These are phyloP conservation scores for Arthrocladium fulminans DNA, from an alignment of 2,329 filamentous ascomycete genomes.

Conservation along the genomic window DNA sequence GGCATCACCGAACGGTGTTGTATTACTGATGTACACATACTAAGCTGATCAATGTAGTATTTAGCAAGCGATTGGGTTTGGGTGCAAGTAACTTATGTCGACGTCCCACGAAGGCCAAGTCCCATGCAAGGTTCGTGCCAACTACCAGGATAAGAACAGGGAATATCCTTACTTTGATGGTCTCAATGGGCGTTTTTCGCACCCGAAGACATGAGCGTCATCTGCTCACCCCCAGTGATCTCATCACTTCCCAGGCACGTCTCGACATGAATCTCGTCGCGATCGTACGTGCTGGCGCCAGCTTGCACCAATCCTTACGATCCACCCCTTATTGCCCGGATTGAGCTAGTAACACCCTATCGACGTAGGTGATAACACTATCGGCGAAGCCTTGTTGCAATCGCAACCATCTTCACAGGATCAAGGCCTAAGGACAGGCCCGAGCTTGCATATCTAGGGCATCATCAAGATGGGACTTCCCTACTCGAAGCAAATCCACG, in stretches of 20 bases:
- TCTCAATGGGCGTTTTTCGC: not conserved
- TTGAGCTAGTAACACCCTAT: too few species aligned
- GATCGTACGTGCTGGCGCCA: not conserved
- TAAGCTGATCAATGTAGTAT: not conserved
- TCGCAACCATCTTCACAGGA: not conserved
- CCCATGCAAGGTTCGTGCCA: too few species aligned
- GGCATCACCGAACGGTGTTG: too few species aligned
- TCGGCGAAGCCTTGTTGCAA: too few species aligned
- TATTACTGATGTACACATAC: not conserved
- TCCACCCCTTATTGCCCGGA: too few species aligned
- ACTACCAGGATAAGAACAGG: not conserved
- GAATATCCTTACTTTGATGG: not conserved
- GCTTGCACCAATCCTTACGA: too few species aligned
- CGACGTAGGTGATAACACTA: too few species aligned
- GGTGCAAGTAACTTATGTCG: too few species aligned
- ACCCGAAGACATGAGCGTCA: not conserved
- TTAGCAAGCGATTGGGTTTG: not conserved
- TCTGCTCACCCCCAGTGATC: not conserved
- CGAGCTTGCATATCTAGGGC: not conserved
- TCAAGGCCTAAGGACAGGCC: not conserved
- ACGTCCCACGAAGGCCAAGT: not conserved
- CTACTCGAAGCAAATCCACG: constrained; percentile 44
- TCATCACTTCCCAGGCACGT: not conserved
- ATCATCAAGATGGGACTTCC: constrained; percentile 41
- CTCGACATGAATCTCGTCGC: not conserved